Evolutionary conservation across 345 rosid species (phyloP).

Genomic region (Gossypium bickii): DNA sequence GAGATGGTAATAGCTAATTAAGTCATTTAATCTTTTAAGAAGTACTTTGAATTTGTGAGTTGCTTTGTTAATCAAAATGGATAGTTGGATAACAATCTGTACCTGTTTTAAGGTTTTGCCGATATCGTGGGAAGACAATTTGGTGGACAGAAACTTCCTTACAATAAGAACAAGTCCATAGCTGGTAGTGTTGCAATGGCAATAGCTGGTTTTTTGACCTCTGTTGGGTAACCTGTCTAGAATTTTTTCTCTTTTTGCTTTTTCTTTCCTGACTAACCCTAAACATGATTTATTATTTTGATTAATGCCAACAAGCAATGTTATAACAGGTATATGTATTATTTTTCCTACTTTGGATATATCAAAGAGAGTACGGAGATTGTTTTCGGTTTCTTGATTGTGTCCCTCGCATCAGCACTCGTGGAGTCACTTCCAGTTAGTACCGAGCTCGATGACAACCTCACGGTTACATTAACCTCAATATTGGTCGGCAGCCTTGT

Average conservation of each 20-base stretch:
- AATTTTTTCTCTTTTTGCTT: neutral
- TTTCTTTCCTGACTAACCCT: neutral
- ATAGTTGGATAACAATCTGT: neutral
- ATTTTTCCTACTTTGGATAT: slow-evolving; percentile 67
- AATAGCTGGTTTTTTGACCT: slow-evolving; percentile 63
- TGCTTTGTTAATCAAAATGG: neutral
- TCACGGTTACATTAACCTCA: slow-evolving; percentile 66
- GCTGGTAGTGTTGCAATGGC: slow-evolving; percentile 91
- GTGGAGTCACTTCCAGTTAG: slow-evolving; percentile 88
- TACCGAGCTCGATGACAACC: slow-evolving; percentile 82
- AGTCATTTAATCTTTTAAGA: neutral
- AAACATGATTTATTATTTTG: neutral
- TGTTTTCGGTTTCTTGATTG: slow-evolving; percentile 54
- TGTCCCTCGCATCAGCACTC: slow-evolving; percentile 64
- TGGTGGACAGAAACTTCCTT: slow-evolving; percentile 64
- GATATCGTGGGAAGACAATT: slow-evolving; percentile 77
- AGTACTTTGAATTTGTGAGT: neutral
- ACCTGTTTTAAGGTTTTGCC: slow-evolving; percentile 60
- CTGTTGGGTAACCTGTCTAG: slow-evolving; percentile 40
- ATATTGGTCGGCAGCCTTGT: slow-evolving; percentile 54
- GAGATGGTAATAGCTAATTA: slow-evolving; percentile 63
- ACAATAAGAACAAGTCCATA: slow-evolving; percentile 72
- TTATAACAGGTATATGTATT: slow-evolving; percentile 56
- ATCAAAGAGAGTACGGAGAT: slow-evolving; percentile 44
- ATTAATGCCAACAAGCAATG: slow-evolving; percentile 3